Evolutionary conservation across 2,329 filamentous ascomycete genomes (phyloP).

Genomic region (Fonsecaea monophora): DNA sequence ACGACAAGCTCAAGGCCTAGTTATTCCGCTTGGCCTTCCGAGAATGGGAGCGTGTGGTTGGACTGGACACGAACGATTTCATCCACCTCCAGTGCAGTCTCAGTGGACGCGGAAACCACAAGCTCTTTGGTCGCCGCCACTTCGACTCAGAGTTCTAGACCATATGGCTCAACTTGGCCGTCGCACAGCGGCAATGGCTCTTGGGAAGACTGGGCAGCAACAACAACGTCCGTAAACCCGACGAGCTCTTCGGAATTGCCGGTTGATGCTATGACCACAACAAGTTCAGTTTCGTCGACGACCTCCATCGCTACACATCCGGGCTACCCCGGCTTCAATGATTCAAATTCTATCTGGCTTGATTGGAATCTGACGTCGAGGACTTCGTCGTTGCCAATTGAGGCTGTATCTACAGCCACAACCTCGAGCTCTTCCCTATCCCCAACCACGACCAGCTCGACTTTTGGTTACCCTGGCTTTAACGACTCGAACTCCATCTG

Average conservation of each 20-base stretch:
- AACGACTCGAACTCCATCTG: conserved; percentile 8
- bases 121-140: background rate
- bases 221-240: conserved; percentile 1
- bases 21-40: no score
- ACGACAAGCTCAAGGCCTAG: no score
- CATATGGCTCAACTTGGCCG: conserved; percentile 3
- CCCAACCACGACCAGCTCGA: conserved; percentile 4
- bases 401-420: background rate
- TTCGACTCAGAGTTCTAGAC: background rate
- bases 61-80: no score
- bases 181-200: conserved; percentile 7
- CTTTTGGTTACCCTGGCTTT: background rate
- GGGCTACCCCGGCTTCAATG: background rate
- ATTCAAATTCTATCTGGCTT: conserved; percentile 9
- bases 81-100: background rate
- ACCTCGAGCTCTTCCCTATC: background rate
- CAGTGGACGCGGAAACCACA: conserved; percentile 11
- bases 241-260: background rate
- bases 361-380: background rate
- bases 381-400: background rate
- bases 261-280: conserved; percentile 12
- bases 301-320: conserved; percentile 1
- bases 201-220: conserved; percentile 7
- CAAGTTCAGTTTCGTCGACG: background rate
- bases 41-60: no score